Conservation (phyloP, 2,329 filamentous ascomycete genomes). For the Colletotrichum liriopes region DNA sequence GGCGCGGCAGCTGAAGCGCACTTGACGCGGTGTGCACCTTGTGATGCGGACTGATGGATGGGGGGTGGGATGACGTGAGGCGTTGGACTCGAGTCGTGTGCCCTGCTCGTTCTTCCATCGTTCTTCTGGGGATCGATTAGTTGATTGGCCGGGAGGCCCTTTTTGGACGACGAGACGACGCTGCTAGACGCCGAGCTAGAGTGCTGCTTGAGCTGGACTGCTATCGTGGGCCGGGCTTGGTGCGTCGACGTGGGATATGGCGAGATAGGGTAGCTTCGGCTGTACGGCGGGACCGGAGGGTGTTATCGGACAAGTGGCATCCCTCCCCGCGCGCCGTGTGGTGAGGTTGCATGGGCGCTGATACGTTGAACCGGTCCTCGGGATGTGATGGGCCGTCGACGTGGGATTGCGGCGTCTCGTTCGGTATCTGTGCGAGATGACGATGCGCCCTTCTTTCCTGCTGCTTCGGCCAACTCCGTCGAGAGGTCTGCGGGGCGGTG, state of each 20-base stretch:
- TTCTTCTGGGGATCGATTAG: not conserved
- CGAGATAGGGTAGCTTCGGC: conserved; percentile 39
- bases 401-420: conserved; percentile 2
- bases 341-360: not conserved
- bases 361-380: conserved; percentile 1
- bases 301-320: not conserved
- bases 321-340: not conserved
- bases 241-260: not conserved
- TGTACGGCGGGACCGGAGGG: conserved; percentile 12
- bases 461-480: not conserved
- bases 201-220: not conserved
- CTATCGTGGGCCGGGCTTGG: not conserved
- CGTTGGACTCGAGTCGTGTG: not conserved
- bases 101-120: not conserved
- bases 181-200: not conserved
- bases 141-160: not conserved
- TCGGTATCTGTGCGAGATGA: not conserved
- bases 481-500: not conserved
- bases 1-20: conserved; percentile 10
- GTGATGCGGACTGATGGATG: conserved; percentile 8
- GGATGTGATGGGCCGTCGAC: conserved; percentile 13
- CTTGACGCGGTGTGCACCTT: conserved; percentile 12
- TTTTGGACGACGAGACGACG: not conserved
- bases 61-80: conserved; percentile 33
- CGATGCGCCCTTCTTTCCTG: not conserved